These are phyloP conservation scores for Aspergillus japonicus DNA, from an alignment of 2,329 filamentous ascomycete genomes.

Conservation along the genomic window DNA sequence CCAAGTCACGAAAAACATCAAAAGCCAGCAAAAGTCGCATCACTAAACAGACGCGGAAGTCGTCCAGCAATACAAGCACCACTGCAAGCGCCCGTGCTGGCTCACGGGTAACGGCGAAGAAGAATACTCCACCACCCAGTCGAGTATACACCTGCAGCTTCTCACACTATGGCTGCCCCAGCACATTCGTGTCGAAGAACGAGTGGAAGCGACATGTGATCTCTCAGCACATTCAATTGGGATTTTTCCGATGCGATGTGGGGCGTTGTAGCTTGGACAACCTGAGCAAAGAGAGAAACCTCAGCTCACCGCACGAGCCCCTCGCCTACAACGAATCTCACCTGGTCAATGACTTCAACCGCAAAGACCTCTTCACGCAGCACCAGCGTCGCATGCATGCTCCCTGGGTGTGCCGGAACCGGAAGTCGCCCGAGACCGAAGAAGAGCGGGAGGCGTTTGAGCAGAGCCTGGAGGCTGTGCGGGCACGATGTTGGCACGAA, in stretches of 20 bases:
- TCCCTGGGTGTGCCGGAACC: constrained; percentile 53
- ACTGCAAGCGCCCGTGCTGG: constrained; percentile 8
- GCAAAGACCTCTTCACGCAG: constrained; percentile 88
- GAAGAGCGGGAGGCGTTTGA: constrained; percentile 46
- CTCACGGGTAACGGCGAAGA: constrained; percentile 11
- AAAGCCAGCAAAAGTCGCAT: neutral
- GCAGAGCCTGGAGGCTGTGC: constrained; percentile 55
- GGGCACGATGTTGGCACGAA: constrained; percentile 58
- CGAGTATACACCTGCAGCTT: constrained; percentile 71
- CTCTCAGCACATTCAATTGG: constrained; percentile 73
- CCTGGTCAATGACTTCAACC: constrained; percentile 71
- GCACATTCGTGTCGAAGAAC: constrained; percentile 77
- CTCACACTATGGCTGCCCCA: constrained; percentile 69
- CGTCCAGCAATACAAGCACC: constrained; percentile 10
- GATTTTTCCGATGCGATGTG: constrained; percentile 73
- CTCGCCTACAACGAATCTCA: constrained; percentile 17
- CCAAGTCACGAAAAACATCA: neutral
- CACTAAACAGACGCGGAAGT: constrained; percentile 1
- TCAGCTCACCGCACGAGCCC: constrained; percentile 18
- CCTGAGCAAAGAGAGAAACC: constrained; percentile 7
- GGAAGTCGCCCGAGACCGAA: constrained; percentile 21
- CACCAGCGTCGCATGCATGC: constrained; percentile 85
- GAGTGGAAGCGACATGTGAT: constrained; percentile 91
- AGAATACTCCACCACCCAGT: constrained; percentile 5
- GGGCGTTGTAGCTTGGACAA: constrained; percentile 51